These are phyloP conservation scores for Cucumis melo DNA, from an alignment of 306 rosid genomes.

Conservation along the genomic window DNA sequence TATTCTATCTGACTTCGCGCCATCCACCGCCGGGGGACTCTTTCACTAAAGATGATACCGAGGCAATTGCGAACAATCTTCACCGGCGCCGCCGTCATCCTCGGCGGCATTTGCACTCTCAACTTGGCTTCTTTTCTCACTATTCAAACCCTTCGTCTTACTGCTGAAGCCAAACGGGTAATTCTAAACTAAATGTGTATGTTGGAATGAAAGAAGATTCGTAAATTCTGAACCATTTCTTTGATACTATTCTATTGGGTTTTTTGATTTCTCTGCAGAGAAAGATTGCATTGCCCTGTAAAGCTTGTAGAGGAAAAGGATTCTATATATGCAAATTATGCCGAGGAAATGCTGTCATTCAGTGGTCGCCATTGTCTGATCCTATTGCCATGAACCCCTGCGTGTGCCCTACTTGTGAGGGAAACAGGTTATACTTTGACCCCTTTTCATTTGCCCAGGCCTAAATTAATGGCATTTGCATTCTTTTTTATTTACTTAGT, in stretches of 20 bases:
- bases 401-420: constrained; percentile 89
- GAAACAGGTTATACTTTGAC: constrained; percentile 48
- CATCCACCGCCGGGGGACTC: not conserved
- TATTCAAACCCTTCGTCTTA: constrained; percentile 33
- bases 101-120: constrained; percentile 49
- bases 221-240: not conserved
- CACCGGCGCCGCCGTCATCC: constrained; percentile 32
- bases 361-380: constrained; percentile 81
- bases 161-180: constrained; percentile 63
- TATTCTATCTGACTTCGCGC: not conserved
- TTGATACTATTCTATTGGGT: not conserved
- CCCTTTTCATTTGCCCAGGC: not conserved
- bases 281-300: constrained; percentile 51
- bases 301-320: constrained; percentile 65
- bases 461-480: not conserved
- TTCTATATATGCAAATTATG: constrained; percentile 80
- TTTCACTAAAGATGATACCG: constrained; percentile 17
- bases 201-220: not conserved
- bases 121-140: constrained; percentile 53
- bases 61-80: constrained; percentile 27
- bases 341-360: constrained; percentile 50
- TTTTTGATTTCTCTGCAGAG: constrained; percentile 22
- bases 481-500: not conserved
- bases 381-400: constrained; percentile 91
- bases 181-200: not conserved